Evolutionary conservation across 192 early-diverging fungal genomes (phyloP).

Genomic region (Coemansia sp.): DNA sequence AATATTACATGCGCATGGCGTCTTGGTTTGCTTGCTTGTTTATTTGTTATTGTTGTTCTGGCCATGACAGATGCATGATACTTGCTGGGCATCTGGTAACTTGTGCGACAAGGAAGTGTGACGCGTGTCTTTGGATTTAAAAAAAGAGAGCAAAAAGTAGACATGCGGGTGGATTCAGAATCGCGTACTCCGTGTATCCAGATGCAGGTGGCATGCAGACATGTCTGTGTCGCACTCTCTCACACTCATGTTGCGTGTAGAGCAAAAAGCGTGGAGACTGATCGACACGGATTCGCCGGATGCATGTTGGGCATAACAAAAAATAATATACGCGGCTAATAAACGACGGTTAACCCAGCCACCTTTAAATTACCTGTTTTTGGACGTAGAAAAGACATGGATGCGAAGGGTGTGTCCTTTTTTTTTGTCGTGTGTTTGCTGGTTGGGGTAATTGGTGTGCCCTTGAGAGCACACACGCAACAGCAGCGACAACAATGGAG

Average conservation of each 20-base stretch:
- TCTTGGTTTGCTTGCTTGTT: not conserved
- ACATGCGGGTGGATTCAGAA: not conserved
- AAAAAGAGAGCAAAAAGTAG: not conserved
- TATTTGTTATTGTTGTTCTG: not conserved
- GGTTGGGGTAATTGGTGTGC: constrained; percentile 1
- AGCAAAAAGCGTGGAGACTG: not conserved
- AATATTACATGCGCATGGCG: constrained; percentile 6
- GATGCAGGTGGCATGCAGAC: constrained; percentile 13
- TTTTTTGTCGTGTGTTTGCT: not conserved
- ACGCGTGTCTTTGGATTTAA: not conserved
- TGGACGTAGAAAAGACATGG: constrained; percentile 9
- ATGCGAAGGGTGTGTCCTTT: not conserved
- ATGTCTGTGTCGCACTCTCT: not conserved
- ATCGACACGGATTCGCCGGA: constrained; percentile 1
- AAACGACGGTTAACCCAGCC: constrained; percentile 6
- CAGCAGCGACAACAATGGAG: not conserved
- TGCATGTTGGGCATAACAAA: not conserved
- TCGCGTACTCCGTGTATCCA: constrained; percentile 1
- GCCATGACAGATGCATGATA: not conserved
- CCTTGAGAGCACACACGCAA: not conserved
- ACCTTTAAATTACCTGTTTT: constrained; percentile 11
- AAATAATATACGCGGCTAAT: not conserved
- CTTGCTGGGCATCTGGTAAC: not conserved
- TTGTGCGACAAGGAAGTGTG: not conserved
- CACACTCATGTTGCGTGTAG: not conserved